Conservation (phyloP, 1,284 basidiomycete species). For the Leccinum subrobustum region DNA sequence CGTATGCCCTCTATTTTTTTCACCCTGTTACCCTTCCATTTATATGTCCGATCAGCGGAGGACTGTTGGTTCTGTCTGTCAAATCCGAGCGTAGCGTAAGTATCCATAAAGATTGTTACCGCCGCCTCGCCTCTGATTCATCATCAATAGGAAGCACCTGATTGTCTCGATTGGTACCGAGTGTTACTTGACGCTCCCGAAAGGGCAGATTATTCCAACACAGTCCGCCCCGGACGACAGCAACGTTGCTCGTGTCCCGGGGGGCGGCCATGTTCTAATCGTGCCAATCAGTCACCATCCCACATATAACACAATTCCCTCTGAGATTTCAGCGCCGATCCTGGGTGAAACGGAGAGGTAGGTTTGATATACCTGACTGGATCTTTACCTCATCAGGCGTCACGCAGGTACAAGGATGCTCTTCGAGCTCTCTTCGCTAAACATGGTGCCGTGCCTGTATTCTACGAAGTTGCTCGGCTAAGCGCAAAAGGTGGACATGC, state of each 20-base stretch:
- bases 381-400: conserved; percentile 3
- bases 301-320: conserved; percentile 66
- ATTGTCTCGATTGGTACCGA: conserved; percentile 91
- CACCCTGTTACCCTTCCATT: not conserved
- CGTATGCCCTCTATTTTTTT: conserved; percentile 48
- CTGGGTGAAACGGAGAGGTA: conserved; percentile 76
- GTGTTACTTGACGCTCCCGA: conserved; percentile 90
- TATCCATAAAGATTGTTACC: conserved; percentile 9
- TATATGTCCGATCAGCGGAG: conserved; percentile 51
- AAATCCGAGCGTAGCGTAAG: conserved; percentile 84
- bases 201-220: conserved; percentile 89
- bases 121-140: conserved; percentile 7
- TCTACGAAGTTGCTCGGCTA: conserved; percentile 87
- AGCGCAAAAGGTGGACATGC: conserved; percentile 90
- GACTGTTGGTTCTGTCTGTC: conserved; percentile 97
- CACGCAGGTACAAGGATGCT: conserved; percentile 73
- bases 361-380: not conserved
- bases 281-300: conserved; percentile 76
- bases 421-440: conserved; percentile 72
- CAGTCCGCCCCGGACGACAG: conserved; percentile 47
- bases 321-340: conserved; percentile 74
- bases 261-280: conserved; percentile 91
- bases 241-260: conserved; percentile 62
- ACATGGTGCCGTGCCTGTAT: conserved; percentile 66
- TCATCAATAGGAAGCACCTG: conserved; percentile 75